Conservation (phyloP, 73 alveolate species). For the Paraurostyla sp. region DNA sequence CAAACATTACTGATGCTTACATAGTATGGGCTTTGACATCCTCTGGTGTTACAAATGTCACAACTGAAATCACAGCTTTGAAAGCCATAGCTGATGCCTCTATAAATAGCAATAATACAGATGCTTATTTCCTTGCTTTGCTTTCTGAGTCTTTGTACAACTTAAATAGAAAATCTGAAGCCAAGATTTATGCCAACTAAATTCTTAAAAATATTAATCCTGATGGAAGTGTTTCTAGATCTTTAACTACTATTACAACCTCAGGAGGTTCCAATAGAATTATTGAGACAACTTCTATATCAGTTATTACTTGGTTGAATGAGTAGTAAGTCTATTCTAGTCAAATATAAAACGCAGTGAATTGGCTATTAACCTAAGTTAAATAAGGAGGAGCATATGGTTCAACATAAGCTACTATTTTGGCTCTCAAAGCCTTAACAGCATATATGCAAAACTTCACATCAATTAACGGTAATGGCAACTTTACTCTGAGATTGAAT, state of each 20-base stretch:
- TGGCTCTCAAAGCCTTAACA: conserved; percentile 57
- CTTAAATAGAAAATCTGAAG: conserved; percentile 21
- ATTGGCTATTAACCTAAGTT: not conserved
- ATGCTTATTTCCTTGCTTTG: conserved; percentile 47
- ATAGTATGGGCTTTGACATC: conserved; percentile 40
- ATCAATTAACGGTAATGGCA: conserved; percentile 43
- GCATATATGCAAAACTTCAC: not conserved
- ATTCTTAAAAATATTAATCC: not conserved
- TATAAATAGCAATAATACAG: no score
- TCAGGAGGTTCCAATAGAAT: conserved; percentile 30
- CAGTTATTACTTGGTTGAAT: conserved; percentile 60
- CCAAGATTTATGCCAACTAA: not conserved
- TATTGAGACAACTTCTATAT: conserved; percentile 60
- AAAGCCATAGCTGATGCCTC: conserved; percentile 6
- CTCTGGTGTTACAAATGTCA: conserved; percentile 20
- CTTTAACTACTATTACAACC: conserved; percentile 45
- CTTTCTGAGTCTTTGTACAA: conserved; percentile 15
- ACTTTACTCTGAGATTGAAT: not conserved
- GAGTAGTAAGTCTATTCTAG: not conserved
- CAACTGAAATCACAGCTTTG: conserved; percentile 2
- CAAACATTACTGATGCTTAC: conserved; percentile 33
- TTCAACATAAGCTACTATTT: conserved; percentile 63
- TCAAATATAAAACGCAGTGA: conserved; percentile 38
- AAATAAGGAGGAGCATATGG: conserved; percentile 56
- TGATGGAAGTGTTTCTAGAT: conserved; percentile 42